A percentile compares a stretch with the other conserved stretches of the same genome.
These are phyloP conservation scores for Candida tropicalis DNA, from an alignment of 1,139 yeast species.

Conservation along the genomic window DNA sequence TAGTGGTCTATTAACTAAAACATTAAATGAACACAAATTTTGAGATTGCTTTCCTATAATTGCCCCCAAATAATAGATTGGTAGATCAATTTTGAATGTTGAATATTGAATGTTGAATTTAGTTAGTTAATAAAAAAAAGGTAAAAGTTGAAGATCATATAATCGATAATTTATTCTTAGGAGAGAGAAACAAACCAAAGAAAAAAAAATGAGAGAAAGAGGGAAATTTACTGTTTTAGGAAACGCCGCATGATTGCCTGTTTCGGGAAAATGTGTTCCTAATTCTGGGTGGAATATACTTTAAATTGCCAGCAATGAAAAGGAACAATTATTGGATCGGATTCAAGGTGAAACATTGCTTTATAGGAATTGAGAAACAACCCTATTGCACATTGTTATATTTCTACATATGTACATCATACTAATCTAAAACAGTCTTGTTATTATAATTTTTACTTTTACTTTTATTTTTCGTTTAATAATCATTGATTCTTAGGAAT, in stretches of 20 bases:
- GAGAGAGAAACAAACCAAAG: neutral
- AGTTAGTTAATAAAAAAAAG: no score
- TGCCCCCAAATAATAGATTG: no score
- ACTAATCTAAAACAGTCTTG: conserved; percentile 5
- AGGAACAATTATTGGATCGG: no score
- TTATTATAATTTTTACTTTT: neutral
- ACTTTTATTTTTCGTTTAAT: neutral
- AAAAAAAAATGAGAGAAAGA: neutral
- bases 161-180: neutral
- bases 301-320: no score
- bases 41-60: neutral
- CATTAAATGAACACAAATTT: neutral
- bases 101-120: no score
- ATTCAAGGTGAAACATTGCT: no score
- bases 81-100: no score
- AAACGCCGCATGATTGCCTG: neutral
- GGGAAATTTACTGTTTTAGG: neutral
- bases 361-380: neutral
- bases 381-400: neutral
- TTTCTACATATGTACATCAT: neutral
- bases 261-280: neutral
- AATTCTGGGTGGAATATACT: no score
- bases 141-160: neutral
- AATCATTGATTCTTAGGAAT: no score
- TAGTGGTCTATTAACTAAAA: neutral